A percentile compares a stretch with the other conserved stretches of the same genome.
Conservation (phyloP, 345 rosid species). For the Boechera retrofracta region DNA sequence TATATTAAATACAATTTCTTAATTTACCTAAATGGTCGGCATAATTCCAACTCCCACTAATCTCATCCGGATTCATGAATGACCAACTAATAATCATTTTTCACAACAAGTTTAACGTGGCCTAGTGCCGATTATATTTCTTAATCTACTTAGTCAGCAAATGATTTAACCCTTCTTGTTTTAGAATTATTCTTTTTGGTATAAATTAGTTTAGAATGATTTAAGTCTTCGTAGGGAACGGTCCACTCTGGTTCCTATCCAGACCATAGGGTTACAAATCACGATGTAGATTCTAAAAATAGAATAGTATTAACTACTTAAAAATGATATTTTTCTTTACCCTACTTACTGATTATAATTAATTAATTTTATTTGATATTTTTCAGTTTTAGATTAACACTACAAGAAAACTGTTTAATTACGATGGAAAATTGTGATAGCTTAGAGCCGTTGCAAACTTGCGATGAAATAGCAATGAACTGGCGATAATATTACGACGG, state of each 20-base stretch:
- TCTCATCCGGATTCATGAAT: constrained; percentile 34
- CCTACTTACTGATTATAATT: constrained; percentile 21
- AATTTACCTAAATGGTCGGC: constrained; percentile 12
- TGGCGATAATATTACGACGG: no score
- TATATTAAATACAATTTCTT: background rate
- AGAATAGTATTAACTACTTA: background rate
- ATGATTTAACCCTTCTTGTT: constrained; percentile 7
- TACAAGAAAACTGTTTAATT: no score
- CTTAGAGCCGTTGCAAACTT: no score
- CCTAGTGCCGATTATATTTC: constrained; percentile 26
- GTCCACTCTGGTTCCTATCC: constrained; percentile 30
- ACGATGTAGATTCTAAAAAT: constrained; percentile 29
- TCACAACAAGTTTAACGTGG: constrained; percentile 12
- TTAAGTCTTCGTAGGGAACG: background rate
- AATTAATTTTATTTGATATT: no score
- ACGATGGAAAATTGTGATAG: no score
- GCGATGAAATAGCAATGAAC: no score
- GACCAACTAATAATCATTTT: constrained; percentile 19
- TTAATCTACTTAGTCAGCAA: constrained; percentile 23
- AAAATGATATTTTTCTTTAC: background rate
- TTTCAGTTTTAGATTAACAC: no score
- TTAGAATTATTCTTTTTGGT: background rate
- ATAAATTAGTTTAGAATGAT: background rate
- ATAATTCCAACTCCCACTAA: constrained; percentile 17
- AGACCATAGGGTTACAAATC: constrained; percentile 30